Base-by-base conservation (phyloP, 305 asterid genomes). In the Fraxinus ornus region DNA sequence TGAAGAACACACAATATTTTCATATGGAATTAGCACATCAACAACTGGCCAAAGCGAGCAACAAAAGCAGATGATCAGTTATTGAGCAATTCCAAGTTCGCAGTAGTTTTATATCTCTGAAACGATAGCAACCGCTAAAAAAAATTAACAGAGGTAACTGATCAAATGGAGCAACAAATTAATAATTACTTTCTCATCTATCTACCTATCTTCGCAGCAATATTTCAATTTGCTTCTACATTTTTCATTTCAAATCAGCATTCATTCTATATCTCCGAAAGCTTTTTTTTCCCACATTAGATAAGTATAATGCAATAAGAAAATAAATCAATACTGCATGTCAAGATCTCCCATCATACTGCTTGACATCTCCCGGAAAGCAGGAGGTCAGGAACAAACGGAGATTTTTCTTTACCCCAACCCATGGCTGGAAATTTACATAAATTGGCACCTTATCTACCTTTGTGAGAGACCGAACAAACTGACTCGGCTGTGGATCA, bases 401-500 rank as follows among this genome's bases (percentile, higher is more conserved):
- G 55, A 84, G 35, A 32, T n/a, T 64, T 28, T 26, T 81, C 72
- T 7, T 52, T 49, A 76, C 66, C 15, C 76, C 22, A 76, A 74
- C 15, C 76, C 22, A 35, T 37, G 35, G 49, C 35, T 60, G 19
- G 55, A 33, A 57, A 75, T 35, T 49, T 41, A 80, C 37, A 36
- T 33, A 55, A 76, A 44, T 52, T 22, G 32, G 57, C 28, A 75
- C 32, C 60, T 76, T 81, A 21, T 32, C 52, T 91, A 96, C 99
- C 98, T 94, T 96, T 70, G 95, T 91, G 74, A 96, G 91, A 81
- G 97, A 88, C 30, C 93, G 93, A 83, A 94, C 97, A 89, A 96
- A 94, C 83, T 92, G 99, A 90, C 98, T 96, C 71, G 99, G 99
- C 85, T 93, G 98, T 80, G 84, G 33, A 85, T 96, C 98, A 79